phyloP scores from a whole-genome alignment of 2,329 filamentous ascomycete species.

The Pezizomycotina sp. region DNA sequence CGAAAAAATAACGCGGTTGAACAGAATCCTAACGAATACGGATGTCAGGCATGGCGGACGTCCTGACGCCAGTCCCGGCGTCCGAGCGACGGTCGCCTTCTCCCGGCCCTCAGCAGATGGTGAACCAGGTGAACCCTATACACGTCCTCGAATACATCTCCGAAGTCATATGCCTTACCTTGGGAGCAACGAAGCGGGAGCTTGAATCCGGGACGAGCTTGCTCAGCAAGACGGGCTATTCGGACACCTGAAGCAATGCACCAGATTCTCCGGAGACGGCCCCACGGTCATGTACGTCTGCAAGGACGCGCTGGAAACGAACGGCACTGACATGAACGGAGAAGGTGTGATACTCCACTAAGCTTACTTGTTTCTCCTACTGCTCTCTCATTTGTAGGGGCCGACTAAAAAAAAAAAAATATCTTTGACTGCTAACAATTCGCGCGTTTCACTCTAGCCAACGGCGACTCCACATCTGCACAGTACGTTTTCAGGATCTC shows the following conservation, averaged over 20 bases:
- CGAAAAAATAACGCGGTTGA: too few species aligned
- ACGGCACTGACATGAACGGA: constrained; percentile 33
- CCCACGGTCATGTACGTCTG: constrained; percentile 82
- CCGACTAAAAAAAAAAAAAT: too few species aligned
- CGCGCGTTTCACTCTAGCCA: constrained; percentile 7
- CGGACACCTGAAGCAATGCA: constrained; percentile 77
- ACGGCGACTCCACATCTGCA: constrained; percentile 10
- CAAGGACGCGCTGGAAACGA: constrained; percentile 71
- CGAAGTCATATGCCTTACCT: constrained; percentile 52
- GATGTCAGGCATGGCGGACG: too few species aligned
- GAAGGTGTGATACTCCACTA: not conserved
- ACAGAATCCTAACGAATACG: too few species aligned
- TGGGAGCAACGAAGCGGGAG: constrained; percentile 60
- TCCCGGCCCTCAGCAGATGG: constrained; percentile 26
- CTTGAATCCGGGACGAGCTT: constrained; percentile 68
- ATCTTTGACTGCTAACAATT: not conserved
- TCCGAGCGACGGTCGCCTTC: constrained; percentile 28
- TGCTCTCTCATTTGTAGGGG: too few species aligned
- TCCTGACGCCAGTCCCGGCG: too few species aligned
- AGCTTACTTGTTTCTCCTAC: too few species aligned
- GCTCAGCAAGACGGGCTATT: constrained; percentile 52
- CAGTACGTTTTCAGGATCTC: constrained; percentile 62
- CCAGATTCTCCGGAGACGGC: constrained; percentile 73
- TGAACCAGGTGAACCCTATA: constrained; percentile 45
- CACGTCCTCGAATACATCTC: constrained; percentile 56